Base-by-base conservation (phyloP, 306 rosid species). In the Castanea sativa region DNA sequence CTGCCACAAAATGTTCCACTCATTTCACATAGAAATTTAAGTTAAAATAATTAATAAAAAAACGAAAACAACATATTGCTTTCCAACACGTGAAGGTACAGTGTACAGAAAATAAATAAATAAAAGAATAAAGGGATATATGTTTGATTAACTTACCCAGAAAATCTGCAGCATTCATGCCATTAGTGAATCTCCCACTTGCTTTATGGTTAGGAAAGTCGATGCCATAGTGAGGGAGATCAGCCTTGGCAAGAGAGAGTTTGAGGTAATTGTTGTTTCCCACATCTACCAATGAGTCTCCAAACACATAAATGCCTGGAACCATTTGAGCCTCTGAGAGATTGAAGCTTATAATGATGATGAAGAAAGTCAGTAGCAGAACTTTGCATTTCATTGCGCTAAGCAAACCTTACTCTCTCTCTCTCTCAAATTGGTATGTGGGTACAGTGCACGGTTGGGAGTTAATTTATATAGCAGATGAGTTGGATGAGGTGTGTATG, bases 251-350 rank as follows among this genome's bases (percentile, higher is more conserved):
- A 13, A 87, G 56, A 33, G 97, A 91, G 53, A 88, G 69, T 8
- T 55, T 23, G 10, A 93, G 79, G 86, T 83, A 75, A 73, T 93
- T 88, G 80, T 93, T 93, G 91, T 93, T 93, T 5, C 98, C 98
- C 15, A 93, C 98, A 32, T 93, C 98, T 3, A 82, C 83, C 6
- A 93, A 71, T 12, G 98, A 93, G 81, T 93, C 98, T 75, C 98
- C 97, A 27, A 93, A 93, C 18, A 93, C 91, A 33, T 87, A 93
- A 51, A 90, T 53, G 5, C 93, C 97, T 0, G 94, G 90, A 82
- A 80, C 86, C 83, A 27, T 73, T 73, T 91, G 82, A 74, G 89
- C 89, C 60, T 83, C 38, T 21, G 87, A 81, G 10, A 76, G 82
- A 61, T 56, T 73, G 35, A 49, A 74, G 63, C 76, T 0, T 19